A percentile compares a stretch with the other conserved stretches of the same genome.
Conservation (phyloP, 2,329 filamentous ascomycete genomes). For the Calonectria honghensis region DNA sequence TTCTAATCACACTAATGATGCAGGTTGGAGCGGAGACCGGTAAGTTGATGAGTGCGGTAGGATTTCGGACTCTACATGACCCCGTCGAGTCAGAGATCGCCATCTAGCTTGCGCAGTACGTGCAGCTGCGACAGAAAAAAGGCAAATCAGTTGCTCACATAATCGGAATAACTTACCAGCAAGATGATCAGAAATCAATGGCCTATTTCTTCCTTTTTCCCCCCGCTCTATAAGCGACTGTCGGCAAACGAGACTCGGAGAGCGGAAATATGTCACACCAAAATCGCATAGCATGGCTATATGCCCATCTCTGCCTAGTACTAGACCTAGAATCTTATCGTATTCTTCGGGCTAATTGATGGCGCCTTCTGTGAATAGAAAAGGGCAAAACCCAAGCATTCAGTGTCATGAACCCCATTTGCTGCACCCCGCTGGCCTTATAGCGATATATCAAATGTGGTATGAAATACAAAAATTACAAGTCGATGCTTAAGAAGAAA, state of each 20-base stretch:
- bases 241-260: too few species aligned
- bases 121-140: neutral
- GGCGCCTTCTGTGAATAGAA: neutral
- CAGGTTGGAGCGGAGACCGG: neutral
- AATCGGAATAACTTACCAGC: rapidly evolving
- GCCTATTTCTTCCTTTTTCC: neutral
- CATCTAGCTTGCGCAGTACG: neutral
- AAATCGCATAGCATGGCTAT: neutral
- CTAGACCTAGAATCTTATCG: neutral
- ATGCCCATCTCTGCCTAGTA: neutral
- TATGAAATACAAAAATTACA: neutral
- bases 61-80: neutral
- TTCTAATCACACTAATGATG: neutral
- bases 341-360: neutral
- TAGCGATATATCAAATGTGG: neutral
- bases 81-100: neutral
- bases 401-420: neutral
- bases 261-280: neutral
- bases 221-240: neutral
- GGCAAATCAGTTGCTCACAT: too few species aligned
- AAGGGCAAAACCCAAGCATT: neutral
- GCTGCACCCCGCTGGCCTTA: neutral
- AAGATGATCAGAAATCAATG: neutral
- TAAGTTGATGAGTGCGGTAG: neutral
- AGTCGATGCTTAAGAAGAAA: too few species aligned